Conservation (phyloP, 2,329 filamentous ascomycete genomes). For the Salinomyces thailandicus region DNA sequence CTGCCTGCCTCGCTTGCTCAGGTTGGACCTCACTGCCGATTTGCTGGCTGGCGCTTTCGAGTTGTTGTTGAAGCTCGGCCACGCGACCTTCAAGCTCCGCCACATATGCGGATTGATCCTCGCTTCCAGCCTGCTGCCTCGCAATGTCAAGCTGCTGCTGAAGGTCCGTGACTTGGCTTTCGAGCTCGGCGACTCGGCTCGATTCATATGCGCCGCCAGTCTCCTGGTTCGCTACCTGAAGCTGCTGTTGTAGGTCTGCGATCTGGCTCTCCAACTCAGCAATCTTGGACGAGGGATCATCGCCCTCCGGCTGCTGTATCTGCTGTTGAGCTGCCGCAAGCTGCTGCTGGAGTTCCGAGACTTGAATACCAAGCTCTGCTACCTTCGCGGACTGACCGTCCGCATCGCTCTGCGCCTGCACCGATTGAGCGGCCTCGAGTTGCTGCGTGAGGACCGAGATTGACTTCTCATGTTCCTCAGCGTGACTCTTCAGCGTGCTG, state of each 20-base stretch:
- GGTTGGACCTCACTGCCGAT: too few relatives aligned
- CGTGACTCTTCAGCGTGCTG: constrained; percentile 19
- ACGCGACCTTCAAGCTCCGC: neutral
- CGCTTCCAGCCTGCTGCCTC: neutral
- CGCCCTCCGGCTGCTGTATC: constrained; percentile 16
- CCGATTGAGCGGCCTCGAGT: constrained; percentile 1
- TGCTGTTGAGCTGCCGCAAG: constrained; percentile 36
- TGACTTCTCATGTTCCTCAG: neutral
- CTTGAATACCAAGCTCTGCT: too few relatives aligned
- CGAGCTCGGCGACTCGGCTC: neutral
- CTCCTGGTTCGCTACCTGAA: neutral
- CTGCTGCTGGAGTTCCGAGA: constrained; percentile 30
- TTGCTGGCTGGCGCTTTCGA: neutral
- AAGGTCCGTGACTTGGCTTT: constrained; percentile 1
- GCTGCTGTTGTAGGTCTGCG: neutral
- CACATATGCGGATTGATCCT: neutral
- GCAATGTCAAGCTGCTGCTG: constrained; percentile 1
- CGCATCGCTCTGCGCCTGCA: neutral
- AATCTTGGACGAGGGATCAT: neutral
- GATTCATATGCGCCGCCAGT: neutral
- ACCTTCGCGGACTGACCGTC: too few relatives aligned
- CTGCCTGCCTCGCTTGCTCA: too few relatives aligned
- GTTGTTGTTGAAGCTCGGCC: neutral
- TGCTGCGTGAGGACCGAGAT: neutral
- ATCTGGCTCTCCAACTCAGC: neutral